phyloP scores from a whole-genome alignment of 2,329 filamentous ascomycete species.

The Hortaea werneckii region DNA sequence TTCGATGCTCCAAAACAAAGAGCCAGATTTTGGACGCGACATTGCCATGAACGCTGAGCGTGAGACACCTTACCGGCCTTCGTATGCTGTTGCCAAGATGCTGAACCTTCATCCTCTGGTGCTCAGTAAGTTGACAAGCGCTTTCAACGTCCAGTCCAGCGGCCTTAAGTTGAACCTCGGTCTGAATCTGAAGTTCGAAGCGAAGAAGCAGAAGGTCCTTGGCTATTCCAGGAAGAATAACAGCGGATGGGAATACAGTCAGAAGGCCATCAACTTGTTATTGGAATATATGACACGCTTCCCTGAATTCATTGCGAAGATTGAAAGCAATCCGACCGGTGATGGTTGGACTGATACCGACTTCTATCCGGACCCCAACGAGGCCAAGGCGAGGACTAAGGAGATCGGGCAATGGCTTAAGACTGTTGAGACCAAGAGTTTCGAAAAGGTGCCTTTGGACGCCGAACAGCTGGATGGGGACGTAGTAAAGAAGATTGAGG shows the following conservation, averaged over 20 bases:
- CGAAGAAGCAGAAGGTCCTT: slow-evolving; percentile 86
- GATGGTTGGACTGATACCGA: slow-evolving; percentile 77
- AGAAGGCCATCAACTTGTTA: slow-evolving; percentile 69
- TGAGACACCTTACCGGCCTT: slow-evolving; percentile 68
- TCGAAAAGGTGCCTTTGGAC: slow-evolving; percentile 91
- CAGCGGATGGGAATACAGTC: slow-evolving; percentile 92
- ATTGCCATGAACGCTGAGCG: slow-evolving; percentile 63
- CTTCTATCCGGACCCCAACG: slow-evolving; percentile 64
- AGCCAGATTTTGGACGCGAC: slow-evolving; percentile 69
- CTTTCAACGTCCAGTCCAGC: slow-evolving; percentile 75
- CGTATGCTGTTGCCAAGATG: slow-evolving; percentile 76
- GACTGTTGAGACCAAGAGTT: slow-evolving; percentile 77
- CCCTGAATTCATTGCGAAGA: slow-evolving; percentile 86
- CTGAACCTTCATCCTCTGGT: slow-evolving; percentile 76
- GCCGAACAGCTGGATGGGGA: slow-evolving; percentile 93
- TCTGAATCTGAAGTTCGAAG: slow-evolving; percentile 93
- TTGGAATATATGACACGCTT: slow-evolving; percentile 87
- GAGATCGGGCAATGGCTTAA: slow-evolving; percentile 94
- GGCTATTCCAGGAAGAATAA: slow-evolving; percentile 83
- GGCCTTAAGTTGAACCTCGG: slow-evolving; percentile 81
- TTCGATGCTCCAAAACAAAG: slow-evolving; percentile 59
- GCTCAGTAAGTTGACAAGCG: slow-evolving; percentile 90
- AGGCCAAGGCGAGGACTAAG: slow-evolving; percentile 72
- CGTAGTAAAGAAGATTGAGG: slow-evolving; percentile 70
- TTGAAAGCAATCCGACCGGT: slow-evolving; percentile 74